A percentile compares a stretch with the other conserved stretches of the same genome.
These are phyloP conservation scores for Cyanophora paradoxa DNA, from an alignment of 78 protist species.

Conservation along the genomic window DNA sequence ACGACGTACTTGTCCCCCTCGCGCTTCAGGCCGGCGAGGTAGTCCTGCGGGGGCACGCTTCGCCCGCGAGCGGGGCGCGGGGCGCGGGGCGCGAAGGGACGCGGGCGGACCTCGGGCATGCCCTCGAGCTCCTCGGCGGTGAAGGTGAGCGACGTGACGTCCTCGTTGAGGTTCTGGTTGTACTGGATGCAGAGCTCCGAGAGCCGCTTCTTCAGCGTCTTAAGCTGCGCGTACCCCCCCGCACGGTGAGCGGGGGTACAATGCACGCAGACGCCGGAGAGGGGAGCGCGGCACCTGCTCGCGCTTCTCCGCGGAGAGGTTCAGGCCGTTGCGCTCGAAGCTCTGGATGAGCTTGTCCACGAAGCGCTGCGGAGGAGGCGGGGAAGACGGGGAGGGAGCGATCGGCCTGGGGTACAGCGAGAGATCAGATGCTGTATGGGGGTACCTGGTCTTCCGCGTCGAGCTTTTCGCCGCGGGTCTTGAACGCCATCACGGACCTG, in stretches of 20 bases:
- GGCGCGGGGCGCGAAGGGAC: too few relatives aligned
- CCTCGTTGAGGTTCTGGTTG: conserved; percentile 54
- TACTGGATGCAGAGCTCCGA: conserved; percentile 33
- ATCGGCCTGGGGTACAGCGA: too few relatives aligned
- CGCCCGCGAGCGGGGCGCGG: too few relatives aligned
- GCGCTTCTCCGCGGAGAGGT: conserved; percentile 29
- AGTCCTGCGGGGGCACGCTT: too few relatives aligned
- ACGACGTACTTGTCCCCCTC: conserved; percentile 30
- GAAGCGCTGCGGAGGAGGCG: too few relatives aligned
- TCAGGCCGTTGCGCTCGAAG: conserved; percentile 59
- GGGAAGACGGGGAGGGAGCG: too few relatives aligned
- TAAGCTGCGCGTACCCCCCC: too few relatives aligned
- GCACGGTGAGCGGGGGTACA: not conserved
- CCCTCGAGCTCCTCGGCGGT: conserved; percentile 48
- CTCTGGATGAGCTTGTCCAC: conserved; percentile 34
- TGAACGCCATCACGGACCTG: too few relatives aligned
- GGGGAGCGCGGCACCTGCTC: conserved; percentile 11
- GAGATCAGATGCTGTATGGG: too few relatives aligned
- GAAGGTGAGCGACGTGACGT: conserved; percentile 36
- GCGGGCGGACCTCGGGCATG: conserved; percentile 41
- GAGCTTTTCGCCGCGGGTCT: too few relatives aligned
- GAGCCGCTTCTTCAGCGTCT: conserved; percentile 35
- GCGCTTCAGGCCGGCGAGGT: conserved; percentile 19
- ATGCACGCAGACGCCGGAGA: not conserved
- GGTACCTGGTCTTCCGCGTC: too few relatives aligned